Evolutionary conservation across 306 rosid genomes (phyloP), one percentile per base, ranked within the genome.

Genomic region (Quercus variabilis): DNA sequence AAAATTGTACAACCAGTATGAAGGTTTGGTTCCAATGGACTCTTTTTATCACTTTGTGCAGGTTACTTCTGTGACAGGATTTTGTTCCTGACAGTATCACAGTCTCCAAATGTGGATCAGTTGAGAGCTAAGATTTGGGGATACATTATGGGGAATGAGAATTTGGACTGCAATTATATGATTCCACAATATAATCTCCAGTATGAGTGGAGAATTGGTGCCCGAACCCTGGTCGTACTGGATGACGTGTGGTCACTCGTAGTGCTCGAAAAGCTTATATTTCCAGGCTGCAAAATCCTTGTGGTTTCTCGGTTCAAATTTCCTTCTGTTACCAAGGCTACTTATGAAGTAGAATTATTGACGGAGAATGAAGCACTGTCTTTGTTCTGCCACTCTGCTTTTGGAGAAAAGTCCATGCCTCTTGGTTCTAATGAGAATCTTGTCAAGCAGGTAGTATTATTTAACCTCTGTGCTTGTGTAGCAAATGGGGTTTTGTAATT

Each of bases 301-400:
- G 97, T 90, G 1, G 97, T 90, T 55, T 94, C 99, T 1, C 86
- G 99, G 46, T 79, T 62, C 82, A 90, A 79, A 58, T 94, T 88
- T 75, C 94, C 86, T 21, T 73, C 75, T 7, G 49, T 85, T 74
- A 57, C 54, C 8, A 78, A 76, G 74, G 85, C 84, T 23, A 84
- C 91, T 17, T 87, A 90, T 79, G 89, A 92, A 7, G 90, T 94
- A 49, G 97, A 93, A 65, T 83, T 94, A 82, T 74, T 94, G 79
- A 83, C 81, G 49, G 91, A 87, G 75, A 86, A 87, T 68, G 94
- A 90, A 76, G 95, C 99, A 17, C 18, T 89, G 43, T 74, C 97
- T 79, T 81, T 94, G 78, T 94, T 94, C 86, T 94, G 97, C 83
- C 93, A 87, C 83, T 91, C 91, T 81, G 97, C 97, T 83, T 94